phyloP scores from a whole-genome alignment of 1,139 yeast genomes.

The Pichia terricola region DNA sequence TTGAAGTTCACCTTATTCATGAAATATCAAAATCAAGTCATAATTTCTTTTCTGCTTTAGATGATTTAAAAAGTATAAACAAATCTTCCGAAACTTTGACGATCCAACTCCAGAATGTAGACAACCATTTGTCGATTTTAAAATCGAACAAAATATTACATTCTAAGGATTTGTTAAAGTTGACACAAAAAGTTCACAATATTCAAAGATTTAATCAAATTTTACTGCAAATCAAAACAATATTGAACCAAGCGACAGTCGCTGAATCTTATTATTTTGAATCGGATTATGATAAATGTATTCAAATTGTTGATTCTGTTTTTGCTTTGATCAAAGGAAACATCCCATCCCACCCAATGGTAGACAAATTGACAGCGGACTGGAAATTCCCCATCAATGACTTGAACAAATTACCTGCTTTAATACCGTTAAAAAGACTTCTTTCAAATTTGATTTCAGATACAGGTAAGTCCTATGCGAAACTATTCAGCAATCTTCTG shows the following conservation, averaged over 20 bases:
- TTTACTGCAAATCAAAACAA: slow-evolving; percentile 50
- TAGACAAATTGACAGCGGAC: slow-evolving; percentile 28
- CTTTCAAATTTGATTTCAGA: slow-evolving; percentile 41
- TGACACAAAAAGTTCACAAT: slow-evolving; percentile 47
- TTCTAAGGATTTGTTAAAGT: slow-evolving; percentile 44
- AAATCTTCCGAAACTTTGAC: slow-evolving; percentile 46
- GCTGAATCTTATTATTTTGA: slow-evolving; percentile 41
- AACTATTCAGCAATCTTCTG: slow-evolving; percentile 44
- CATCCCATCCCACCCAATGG: slow-evolving; percentile 22
- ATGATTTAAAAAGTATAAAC: slow-evolving; percentile 60
- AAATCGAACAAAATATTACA: slow-evolving; percentile 42
- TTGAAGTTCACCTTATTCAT: slow-evolving; percentile 68
- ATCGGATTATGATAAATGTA: slow-evolving; percentile 34
- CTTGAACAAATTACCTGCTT: slow-evolving; percentile 48
- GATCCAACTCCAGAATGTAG: slow-evolving; percentile 37
- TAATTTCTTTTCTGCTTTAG: slow-evolving; percentile 76
- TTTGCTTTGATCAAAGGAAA: slow-evolving; percentile 52
- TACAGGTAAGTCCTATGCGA: slow-evolving; percentile 62
- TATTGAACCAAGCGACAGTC: slow-evolving; percentile 40
- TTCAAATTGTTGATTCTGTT: slow-evolving; percentile 47
- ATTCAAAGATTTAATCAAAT: slow-evolving; percentile 55
- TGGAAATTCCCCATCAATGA: slow-evolving; percentile 46
- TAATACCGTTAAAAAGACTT: slow-evolving; percentile 43
- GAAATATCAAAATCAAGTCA: slow-evolving; percentile 82
- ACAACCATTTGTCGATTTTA: slow-evolving; percentile 31